These are phyloP conservation scores for Russula abietina DNA, from an alignment of 768 basidiomycete genomes.

Conservation along the genomic window DNA sequence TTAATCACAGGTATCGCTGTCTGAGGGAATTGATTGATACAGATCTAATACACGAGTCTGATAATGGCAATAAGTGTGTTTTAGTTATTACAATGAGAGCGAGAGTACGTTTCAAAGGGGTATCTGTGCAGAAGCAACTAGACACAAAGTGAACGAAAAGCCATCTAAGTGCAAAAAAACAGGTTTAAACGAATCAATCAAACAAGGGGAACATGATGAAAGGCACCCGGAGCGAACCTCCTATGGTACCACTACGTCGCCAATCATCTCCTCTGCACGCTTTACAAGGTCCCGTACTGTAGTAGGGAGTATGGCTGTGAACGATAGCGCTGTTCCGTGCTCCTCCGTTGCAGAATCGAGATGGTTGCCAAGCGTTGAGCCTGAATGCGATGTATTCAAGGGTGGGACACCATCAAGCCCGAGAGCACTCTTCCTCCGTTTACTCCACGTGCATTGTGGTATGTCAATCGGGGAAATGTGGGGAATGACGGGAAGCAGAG, in stretches of 20 bases:
- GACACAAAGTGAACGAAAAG: slow-evolving; percentile 4
- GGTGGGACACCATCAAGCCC: slow-evolving; percentile 10
- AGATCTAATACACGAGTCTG: slow-evolving; percentile 10
- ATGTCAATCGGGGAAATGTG: background rate
- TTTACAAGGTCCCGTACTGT: slow-evolving; percentile 15
- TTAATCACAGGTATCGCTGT: slow-evolving; percentile 15
- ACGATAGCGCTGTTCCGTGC: slow-evolving; percentile 1
- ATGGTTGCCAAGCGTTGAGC: background rate
- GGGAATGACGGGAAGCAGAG: background rate
- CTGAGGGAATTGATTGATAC: slow-evolving; percentile 3
- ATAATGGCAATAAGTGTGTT: slow-evolving; percentile 7
- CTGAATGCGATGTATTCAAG: background rate
- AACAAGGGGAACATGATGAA: background rate
- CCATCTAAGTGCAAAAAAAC: background rate
- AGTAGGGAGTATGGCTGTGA: slow-evolving; percentile 7
- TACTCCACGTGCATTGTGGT: background rate
- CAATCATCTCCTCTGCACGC: slow-evolving; percentile 7
- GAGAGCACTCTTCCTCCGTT: slow-evolving; percentile 2
- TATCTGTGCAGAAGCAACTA: background rate
- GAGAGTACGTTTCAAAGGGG: slow-evolving; percentile 4
- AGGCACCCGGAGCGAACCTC: background rate
- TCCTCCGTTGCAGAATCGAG: background rate
- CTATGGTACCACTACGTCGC: background rate
- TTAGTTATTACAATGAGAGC: background rate
- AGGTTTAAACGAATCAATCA: background rate